These are phyloP conservation scores for Nemania sp. DNA, from an alignment of 2,329 filamentous ascomycete genomes.

Conservation along the genomic window DNA sequence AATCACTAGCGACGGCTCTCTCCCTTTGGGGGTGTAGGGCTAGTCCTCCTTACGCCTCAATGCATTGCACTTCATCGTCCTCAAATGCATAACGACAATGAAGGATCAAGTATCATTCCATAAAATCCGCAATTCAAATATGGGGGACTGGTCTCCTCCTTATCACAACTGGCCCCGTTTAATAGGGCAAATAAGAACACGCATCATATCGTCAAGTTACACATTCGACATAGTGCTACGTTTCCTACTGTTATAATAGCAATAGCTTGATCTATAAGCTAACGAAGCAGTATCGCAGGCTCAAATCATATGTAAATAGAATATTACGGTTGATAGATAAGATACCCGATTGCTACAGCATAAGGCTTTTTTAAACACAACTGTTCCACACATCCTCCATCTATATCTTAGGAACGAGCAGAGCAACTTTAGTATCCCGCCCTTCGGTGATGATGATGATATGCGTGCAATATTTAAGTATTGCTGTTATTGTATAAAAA, in stretches of 20 bases:
- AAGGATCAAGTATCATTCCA: not conserved
- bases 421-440: not conserved
- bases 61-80: not conserved
- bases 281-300: not conserved
- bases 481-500: too few relatives aligned
- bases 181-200: too few relatives aligned
- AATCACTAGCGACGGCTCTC: not conserved
- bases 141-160: too few relatives aligned
- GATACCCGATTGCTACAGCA: conserved; percentile 43
- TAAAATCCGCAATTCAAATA: not conserved
- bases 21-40: not conserved
- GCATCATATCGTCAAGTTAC: not conserved
- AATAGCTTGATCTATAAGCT: not conserved
- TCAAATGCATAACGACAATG: not conserved
- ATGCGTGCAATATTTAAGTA: not conserved
- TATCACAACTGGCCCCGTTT: not conserved
- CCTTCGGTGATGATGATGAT: not conserved
- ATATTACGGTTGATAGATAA: conserved; percentile 30
- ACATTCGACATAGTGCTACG: not conserved
- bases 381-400: conserved; percentile 4
- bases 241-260: not conserved
- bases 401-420: not conserved
- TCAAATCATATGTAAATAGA: conserved; percentile 15
- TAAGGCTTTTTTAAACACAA: conserved; percentile 10
- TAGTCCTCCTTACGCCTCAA: not conserved